Percentiles rank a stretch among this genome's conserved stretches.
Conservation (phyloP, 1,284 basidiomycete genomes). For the Dichomitus squalens region DNA sequence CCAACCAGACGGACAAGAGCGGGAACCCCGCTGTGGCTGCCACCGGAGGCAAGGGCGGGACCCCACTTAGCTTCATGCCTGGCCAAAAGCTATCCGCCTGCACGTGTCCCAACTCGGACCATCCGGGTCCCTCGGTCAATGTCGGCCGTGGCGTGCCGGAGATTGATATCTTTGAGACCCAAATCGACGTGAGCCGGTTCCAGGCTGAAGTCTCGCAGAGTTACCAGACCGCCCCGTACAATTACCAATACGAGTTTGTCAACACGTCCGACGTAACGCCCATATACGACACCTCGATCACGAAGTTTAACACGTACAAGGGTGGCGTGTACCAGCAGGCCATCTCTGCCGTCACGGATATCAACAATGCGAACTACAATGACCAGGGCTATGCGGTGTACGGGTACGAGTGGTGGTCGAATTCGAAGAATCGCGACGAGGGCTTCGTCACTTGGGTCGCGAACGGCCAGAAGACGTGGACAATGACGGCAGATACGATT, state of each 20-base stretch:
- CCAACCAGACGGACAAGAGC: slow-evolving; percentile 67
- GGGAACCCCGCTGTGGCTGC: slow-evolving; percentile 52
- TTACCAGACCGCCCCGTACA: slow-evolving; percentile 81
- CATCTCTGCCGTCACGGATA: slow-evolving; percentile 62
- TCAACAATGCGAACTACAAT: slow-evolving; percentile 57
- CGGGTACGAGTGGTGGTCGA: slow-evolving; percentile 76
- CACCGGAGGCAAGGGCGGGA: slow-evolving; percentile 52
- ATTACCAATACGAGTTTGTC: slow-evolving; percentile 65
- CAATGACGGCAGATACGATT: slow-evolving; percentile 57
- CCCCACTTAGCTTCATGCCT: slow-evolving; percentile 50
- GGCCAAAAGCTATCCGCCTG: slow-evolving; percentile 58
- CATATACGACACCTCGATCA: slow-evolving; percentile 52
- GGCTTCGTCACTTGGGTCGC: slow-evolving; percentile 79
- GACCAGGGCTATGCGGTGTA: slow-evolving; percentile 57
- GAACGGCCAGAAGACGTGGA: slow-evolving; percentile 66
- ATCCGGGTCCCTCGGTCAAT: slow-evolving; percentile 59
- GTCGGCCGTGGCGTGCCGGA: slow-evolving; percentile 63
- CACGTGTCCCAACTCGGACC: slow-evolving; percentile 59
- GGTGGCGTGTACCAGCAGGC: slow-evolving; percentile 85
- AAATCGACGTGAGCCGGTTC: slow-evolving; percentile 40
- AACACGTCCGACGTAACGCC: slow-evolving; percentile 55
- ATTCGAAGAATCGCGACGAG: slow-evolving; percentile 58
- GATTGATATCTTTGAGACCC: slow-evolving; percentile 70
- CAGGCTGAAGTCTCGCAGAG: slow-evolving; percentile 76
- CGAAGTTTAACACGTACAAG: slow-evolving; percentile 70